These are phyloP conservation scores for Cutaneotrichosporon cavernicola DNA, from an alignment of 1,284 basidiomycete species.

Conservation along the genomic window DNA sequence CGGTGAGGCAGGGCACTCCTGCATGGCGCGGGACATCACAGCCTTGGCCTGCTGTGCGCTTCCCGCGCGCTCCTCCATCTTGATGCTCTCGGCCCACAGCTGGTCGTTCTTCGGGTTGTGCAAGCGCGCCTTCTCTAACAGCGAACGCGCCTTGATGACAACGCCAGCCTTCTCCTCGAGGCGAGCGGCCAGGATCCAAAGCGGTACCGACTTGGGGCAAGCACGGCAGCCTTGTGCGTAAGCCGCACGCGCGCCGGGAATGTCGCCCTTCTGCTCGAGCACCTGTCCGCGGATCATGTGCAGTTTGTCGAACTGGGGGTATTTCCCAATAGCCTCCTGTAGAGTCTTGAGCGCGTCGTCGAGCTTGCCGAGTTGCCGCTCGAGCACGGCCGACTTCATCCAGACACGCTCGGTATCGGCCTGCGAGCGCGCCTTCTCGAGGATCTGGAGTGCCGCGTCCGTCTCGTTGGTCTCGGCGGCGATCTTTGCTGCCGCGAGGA, in stretches of 20 bases:
- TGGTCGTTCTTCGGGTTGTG: slow-evolving; percentile 78
- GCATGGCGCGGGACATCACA: slow-evolving; percentile 78
- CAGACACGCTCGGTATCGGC: slow-evolving; percentile 91
- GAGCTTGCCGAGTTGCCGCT: slow-evolving; percentile 77
- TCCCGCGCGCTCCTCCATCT: slow-evolving; percentile 83
- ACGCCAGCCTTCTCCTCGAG: slow-evolving; percentile 84
- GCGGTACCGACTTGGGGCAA: slow-evolving; percentile 73
- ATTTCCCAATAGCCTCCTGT: slow-evolving; percentile 71
- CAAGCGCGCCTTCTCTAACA: slow-evolving; percentile 85
- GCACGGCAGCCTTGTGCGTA: slow-evolving; percentile 77
- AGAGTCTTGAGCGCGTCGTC: slow-evolving; percentile 73
- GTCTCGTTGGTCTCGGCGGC: slow-evolving; percentile 91
- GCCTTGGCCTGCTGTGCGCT: slow-evolving; percentile 75
- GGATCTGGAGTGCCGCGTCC: slow-evolving; percentile 76
- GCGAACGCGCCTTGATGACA: slow-evolving; percentile 86
- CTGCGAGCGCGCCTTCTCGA: slow-evolving; percentile 81
- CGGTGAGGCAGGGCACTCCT: slow-evolving; percentile 87
- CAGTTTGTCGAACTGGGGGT: slow-evolving; percentile 82
- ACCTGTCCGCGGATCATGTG: slow-evolving; percentile 98
- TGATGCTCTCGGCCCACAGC: slow-evolving; percentile 87
- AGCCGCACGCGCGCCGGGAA: slow-evolving; percentile 68
- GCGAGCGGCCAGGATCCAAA: slow-evolving; percentile 85
- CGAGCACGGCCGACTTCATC: slow-evolving; percentile 97
- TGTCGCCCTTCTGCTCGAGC: slow-evolving; percentile 61
- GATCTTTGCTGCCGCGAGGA: slow-evolving; percentile 93